A percentile compares a stretch with the other conserved stretches of the same genome.
phyloP scores from a whole-genome alignment of 1,284 basidiomycete species.

The Pterula multifida region DNA sequence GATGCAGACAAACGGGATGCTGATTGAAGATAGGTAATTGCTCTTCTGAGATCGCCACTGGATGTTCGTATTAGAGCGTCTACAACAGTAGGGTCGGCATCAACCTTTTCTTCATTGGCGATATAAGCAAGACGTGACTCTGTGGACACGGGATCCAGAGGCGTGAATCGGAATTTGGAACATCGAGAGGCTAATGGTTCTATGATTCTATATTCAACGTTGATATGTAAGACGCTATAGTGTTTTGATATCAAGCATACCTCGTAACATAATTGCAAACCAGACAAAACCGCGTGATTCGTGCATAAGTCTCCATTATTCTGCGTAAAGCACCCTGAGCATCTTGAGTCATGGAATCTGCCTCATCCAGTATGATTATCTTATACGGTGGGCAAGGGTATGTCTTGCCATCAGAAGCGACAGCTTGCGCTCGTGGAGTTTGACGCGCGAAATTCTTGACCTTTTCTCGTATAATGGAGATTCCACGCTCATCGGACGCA shows the following conservation, averaged over 20 bases:
- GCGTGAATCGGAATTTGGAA: constrained; percentile 97
- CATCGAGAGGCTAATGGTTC: constrained; percentile 98
- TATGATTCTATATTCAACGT: constrained; percentile 69
- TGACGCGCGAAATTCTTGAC: constrained; percentile 98
- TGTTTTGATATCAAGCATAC: constrained; percentile 35
- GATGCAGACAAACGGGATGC: constrained; percentile 78
- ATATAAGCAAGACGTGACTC: constrained; percentile 73
- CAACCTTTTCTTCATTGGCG: constrained; percentile 49
- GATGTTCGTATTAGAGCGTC: constrained; percentile 71
- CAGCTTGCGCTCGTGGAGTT: constrained; percentile 71
- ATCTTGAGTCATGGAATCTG: constrained; percentile 99
- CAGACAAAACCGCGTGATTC: constrained; percentile 95
- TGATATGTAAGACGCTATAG: background rate
- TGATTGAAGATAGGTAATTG: constrained; percentile 98
- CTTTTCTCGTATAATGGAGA: constrained; percentile 93
- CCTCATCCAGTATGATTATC: constrained; percentile 98
- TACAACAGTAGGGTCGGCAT: constrained; percentile 43
- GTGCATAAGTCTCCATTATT: constrained; percentile 97
- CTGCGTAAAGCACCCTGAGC: constrained; percentile 91
- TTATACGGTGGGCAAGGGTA: constrained; percentile 99
- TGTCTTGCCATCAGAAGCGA: constrained; percentile 66
- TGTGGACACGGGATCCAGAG: constrained; percentile 74
- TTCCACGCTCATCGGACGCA: constrained; percentile 97
- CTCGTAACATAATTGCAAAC: constrained; percentile 99
- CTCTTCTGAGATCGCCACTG: constrained; percentile 88